Percentiles rank a stretch among this genome's conserved stretches.
Evolutionary conservation across 345 rosid genomes (phyloP).

Genomic region (Gossypium mustelinum): DNA sequence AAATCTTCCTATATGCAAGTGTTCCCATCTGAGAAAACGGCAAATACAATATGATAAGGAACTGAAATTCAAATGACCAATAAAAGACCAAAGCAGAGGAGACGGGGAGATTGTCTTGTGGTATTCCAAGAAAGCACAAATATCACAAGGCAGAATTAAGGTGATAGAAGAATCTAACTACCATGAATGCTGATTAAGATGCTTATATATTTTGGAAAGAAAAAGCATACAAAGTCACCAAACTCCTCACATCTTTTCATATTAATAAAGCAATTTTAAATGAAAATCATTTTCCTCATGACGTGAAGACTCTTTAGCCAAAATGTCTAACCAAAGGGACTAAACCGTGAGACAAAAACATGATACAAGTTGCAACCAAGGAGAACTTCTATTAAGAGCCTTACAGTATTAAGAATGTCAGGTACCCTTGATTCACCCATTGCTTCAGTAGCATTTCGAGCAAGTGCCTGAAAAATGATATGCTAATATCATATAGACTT

Average conservation of each 20-base stretch:
- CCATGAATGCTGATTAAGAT: background rate
- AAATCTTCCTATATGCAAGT: conserved; percentile 67
- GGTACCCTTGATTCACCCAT: conserved; percentile 73
- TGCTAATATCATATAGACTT: background rate
- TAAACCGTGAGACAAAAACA: background rate
- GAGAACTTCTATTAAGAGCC: conserved; percentile 2
- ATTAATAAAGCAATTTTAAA: background rate
- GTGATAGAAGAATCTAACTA: background rate
- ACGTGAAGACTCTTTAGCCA: background rate
- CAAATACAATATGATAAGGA: background rate
- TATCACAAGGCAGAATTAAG: background rate
- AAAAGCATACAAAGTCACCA: background rate
- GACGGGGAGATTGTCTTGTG: background rate
- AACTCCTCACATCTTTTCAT: background rate
- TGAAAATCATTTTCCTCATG: background rate
- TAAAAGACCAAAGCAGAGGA: conserved; percentile 8
- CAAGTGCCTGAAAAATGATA: conserved; percentile 45
- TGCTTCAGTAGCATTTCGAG: conserved; percentile 57
- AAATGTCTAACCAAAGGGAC: background rate
- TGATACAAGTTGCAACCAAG: background rate
- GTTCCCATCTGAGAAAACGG: conserved; percentile 53
- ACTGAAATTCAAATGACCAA: background rate
- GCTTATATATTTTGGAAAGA: background rate
- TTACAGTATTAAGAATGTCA: conserved; percentile 48
- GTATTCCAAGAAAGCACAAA: background rate